Conservation (phyloP, 441 rosid species). For the Syzygium syzygioides region DNA sequence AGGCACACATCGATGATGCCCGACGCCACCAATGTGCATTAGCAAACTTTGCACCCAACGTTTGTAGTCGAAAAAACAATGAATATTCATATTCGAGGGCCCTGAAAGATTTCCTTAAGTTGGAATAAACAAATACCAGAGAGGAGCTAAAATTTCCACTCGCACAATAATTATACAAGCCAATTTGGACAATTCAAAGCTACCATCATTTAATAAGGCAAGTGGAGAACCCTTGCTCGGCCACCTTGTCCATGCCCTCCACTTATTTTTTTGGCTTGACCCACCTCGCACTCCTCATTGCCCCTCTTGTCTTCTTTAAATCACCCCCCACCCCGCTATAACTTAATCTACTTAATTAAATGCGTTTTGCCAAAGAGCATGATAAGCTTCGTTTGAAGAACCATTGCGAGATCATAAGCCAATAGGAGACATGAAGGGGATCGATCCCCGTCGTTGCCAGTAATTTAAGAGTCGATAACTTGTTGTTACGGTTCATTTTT, state of each 20-base stretch:
- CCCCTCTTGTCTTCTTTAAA: neutral
- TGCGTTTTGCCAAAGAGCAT: neutral
- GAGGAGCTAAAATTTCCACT: neutral
- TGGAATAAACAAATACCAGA: neutral
- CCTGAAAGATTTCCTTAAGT: neutral
- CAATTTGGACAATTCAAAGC: constrained; percentile 24
- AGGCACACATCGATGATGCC: neutral
- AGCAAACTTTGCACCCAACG: neutral
- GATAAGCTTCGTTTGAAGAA: neutral
- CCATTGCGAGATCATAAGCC: neutral
- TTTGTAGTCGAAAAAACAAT: neutral
- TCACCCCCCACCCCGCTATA: neutral
- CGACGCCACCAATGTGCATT: neutral
- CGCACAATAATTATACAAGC: constrained; percentile 6
- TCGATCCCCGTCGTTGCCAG: neutral
- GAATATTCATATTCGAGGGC: neutral
- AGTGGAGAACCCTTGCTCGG: constrained; percentile 28
- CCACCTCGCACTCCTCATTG: constrained; percentile 7
- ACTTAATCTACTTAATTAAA: neutral
- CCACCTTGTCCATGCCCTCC: constrained; percentile 22
- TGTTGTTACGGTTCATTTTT: rapidly evolving
- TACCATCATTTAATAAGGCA: constrained; percentile 21
- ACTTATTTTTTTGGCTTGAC: constrained; percentile 4
- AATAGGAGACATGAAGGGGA: neutral
- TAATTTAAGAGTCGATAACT: neutral